Base-by-base conservation (phyloP, 805 yeast species). In the Ogataea saltuana region DNA sequence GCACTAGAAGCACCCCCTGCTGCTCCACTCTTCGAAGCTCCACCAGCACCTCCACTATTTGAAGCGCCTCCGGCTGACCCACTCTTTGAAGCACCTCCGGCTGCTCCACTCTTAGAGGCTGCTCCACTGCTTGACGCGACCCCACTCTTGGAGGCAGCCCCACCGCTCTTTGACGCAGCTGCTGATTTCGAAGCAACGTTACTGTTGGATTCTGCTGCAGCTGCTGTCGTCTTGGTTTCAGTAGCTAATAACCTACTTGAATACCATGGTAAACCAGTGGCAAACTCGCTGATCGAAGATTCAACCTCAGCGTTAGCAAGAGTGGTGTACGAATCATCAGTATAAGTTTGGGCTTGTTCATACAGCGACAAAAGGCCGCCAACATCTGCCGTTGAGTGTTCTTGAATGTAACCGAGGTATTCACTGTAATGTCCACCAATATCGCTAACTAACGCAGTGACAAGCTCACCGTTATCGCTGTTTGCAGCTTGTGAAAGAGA, bases 251-350 rank as follows among this genome's bases (percentile, higher is more conserved):
- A 43, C 57, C 70, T 61, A 16, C 59, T 45, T 2, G 61, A 53
- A 42, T 64, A 64, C 69, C 70, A 64, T 44, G 68, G 68, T 32
- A 65, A 50, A 28, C 49, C 61, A 15, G 67, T 59, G 10, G 56
- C 67, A 43, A 62, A 59, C 5, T 50, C 44, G 10, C 61, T 52
- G 19, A 62, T 43, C 4, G 55, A 39, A 3, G 49, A 28, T 18
- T 41, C 35, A 30, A 44, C 44, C 1, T 40, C 46, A 20, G 54
- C 23, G 42, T 59, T 51, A 45, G 65, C 58, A 45, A 71, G 58
- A 26, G 75, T 70, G 33, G 75, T 71, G 58, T 69, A 71, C n/a
- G 71, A 60, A 39, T 69, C 65, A 53, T 71, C 74, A 9, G 70
- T 71, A 57, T 70, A 71, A 33, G 74, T 71, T 23, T 51, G 54